Percentiles rank a stretch among this genome's conserved stretches.
Conservation (phyloP, 2,329 filamentous ascomycete species). For the Endoconidiophora polonica region DNA sequence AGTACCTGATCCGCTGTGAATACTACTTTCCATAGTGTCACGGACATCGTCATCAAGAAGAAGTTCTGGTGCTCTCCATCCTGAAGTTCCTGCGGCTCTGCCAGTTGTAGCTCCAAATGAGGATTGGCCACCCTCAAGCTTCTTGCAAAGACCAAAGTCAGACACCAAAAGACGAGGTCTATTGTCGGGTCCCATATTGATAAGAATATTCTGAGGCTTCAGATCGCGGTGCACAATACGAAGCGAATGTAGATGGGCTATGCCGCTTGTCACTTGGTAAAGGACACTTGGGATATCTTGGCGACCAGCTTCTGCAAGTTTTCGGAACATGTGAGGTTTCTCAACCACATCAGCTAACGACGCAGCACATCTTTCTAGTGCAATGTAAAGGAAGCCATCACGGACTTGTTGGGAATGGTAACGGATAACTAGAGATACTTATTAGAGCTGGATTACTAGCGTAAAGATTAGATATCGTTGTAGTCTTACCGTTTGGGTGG, state of each 20-base stretch:
- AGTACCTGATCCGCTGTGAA: constrained; percentile 38
- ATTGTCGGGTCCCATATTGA: constrained; percentile 53
- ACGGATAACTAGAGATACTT: constrained; percentile 51
- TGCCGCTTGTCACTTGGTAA: constrained; percentile 76
- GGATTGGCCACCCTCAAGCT: constrained; percentile 82
- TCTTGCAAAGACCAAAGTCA: constrained; percentile 95
- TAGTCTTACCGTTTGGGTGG: constrained; percentile 56
- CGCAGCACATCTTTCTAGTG: constrained; percentile 81
- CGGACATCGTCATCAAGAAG: constrained; percentile 62
- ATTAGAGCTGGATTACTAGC: constrained; percentile 16
- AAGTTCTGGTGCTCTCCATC: constrained; percentile 91
- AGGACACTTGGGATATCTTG: constrained; percentile 64
- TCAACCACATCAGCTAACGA: constrained; percentile 85
- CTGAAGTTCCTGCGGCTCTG: constrained; percentile 80
- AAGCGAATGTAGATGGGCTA: constrained; percentile 75
- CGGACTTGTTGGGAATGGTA: constrained; percentile 88
- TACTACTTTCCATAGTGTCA: constrained; percentile 11
- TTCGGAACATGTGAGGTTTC: constrained; percentile 47
- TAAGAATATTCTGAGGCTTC: constrained; percentile 94
- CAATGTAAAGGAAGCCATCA: constrained; percentile 87
- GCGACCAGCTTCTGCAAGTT: constrained; percentile 56
- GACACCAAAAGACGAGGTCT: constrained; percentile 81
- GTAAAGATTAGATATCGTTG: not conserved
- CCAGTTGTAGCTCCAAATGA: constrained; percentile 90
- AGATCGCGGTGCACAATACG: constrained; percentile 94